Conservation (phyloP, 805 yeast genomes). For the Barnettozyma populi region DNA sequence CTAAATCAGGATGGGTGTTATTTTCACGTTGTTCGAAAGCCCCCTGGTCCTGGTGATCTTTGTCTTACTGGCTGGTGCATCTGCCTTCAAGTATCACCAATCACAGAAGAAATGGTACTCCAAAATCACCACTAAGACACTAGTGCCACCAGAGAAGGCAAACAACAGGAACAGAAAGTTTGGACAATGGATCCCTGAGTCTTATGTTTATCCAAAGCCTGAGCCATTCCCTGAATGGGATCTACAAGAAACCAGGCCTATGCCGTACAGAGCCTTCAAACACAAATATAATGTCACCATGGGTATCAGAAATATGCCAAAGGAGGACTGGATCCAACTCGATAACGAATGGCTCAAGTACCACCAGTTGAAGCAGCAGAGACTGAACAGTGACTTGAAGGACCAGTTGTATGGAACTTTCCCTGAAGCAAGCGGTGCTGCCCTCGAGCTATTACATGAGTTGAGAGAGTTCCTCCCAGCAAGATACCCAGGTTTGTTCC, state of each 20-base stretch:
- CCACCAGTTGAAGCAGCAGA: constrained; percentile 45
- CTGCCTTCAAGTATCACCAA: background rate
- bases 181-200: constrained; percentile 53
- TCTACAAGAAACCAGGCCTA: constrained; percentile 13
- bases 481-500: constrained; percentile 53
- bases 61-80: background rate
- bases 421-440: constrained; percentile 47
- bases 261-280: constrained; percentile 44
- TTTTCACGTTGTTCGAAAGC: background rate
- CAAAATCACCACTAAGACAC: constrained; percentile 13
- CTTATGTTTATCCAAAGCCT: constrained; percentile 45
- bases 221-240: constrained; percentile 32
- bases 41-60: background rate
- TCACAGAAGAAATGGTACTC: constrained; percentile 4
- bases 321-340: constrained; percentile 59
- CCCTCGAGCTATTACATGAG: constrained; percentile 50
- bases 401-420: constrained; percentile 37
- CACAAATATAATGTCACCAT: constrained; percentile 60
- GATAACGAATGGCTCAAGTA: constrained; percentile 60
- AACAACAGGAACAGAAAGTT: constrained; percentile 40
- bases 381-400: constrained; percentile 44
- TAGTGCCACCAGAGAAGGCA: constrained; percentile 31
- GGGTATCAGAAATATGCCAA: constrained; percentile 64
- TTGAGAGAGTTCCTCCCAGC: constrained; percentile 47
- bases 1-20: background rate